These are phyloP conservation scores for Cucumis sativus DNA, from an alignment of 306 rosid species.

Conservation along the genomic window DNA sequence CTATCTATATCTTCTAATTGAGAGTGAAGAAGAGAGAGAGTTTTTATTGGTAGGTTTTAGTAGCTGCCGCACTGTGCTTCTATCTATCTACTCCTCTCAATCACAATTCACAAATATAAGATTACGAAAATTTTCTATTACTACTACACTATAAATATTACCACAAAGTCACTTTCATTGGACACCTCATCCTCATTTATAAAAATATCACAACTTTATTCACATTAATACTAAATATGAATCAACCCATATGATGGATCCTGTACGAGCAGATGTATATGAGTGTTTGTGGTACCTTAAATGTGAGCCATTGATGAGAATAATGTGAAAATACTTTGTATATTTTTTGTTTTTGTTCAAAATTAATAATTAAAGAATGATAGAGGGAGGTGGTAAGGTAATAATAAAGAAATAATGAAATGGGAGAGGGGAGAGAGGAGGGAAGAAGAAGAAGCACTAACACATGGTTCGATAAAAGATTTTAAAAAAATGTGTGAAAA, in stretches of 20 bases:
- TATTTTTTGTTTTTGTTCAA: background rate
- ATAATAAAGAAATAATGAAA: background rate
- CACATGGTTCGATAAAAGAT: background rate
- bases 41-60: background rate
- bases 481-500: background rate
- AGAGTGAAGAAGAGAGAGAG: background rate
- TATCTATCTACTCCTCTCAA: background rate
- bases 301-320: background rate
- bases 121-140: background rate
- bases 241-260: background rate
- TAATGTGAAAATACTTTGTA: background rate
- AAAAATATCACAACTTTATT: too few species aligned
- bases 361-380: background rate
- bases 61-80: background rate
- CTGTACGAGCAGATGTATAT: background rate
- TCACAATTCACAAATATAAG: background rate
- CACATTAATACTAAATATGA: too few species aligned
- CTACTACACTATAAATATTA: background rate
- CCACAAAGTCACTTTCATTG: too few species aligned
- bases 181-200: too few species aligned
- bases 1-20: background rate
- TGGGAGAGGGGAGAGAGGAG: background rate
- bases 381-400: background rate
- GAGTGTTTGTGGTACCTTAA: background rate
- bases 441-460: background rate